These are phyloP conservation scores for Epichloe coenophiala DNA, from an alignment of 2,329 filamentous ascomycete species.

Conservation along the genomic window DNA sequence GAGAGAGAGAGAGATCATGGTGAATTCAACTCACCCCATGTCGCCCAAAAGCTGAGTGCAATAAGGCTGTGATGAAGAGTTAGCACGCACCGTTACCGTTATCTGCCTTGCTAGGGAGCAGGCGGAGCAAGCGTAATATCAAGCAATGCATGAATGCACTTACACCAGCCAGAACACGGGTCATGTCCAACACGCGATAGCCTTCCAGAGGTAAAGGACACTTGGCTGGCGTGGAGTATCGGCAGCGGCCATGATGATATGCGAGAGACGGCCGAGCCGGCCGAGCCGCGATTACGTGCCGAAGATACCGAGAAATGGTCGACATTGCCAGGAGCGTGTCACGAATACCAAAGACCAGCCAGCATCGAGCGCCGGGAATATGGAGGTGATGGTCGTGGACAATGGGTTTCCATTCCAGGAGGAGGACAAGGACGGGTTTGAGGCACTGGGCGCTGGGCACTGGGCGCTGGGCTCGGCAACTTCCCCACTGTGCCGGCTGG, in stretches of 20 bases:
- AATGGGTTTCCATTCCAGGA: neutral
- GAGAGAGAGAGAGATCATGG: too few relatives aligned
- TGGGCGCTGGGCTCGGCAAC: too few relatives aligned
- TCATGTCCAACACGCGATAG: constrained; percentile 89
- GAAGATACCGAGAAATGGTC: constrained; percentile 4
- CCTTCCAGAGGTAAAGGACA: constrained; percentile 58
- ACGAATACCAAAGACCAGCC: neutral
- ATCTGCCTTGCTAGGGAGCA: neutral
- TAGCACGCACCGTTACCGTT: neutral
- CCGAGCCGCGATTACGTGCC: neutral
- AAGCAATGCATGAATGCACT: constrained; percentile 21
- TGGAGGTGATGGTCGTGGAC: neutral
- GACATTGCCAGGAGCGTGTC: constrained; percentile 4
- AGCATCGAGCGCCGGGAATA: neutral
- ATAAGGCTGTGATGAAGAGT: constrained; percentile 57
- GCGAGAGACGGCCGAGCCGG: neutral
- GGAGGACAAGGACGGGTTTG: too few relatives aligned
- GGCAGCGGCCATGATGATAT: constrained; percentile 9
- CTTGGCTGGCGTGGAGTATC: constrained; percentile 13
- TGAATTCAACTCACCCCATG: constrained; percentile 54
- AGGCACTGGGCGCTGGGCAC: too few relatives aligned
- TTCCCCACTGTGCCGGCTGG: too few relatives aligned
- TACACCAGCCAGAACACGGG: constrained; percentile 85
- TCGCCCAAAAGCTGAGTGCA: constrained; percentile 95
- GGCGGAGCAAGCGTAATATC: constrained; percentile 6